Evolutionary conservation across 2,329 filamentous ascomycete species (phyloP).

Genomic region (Penicillium sp.): DNA sequence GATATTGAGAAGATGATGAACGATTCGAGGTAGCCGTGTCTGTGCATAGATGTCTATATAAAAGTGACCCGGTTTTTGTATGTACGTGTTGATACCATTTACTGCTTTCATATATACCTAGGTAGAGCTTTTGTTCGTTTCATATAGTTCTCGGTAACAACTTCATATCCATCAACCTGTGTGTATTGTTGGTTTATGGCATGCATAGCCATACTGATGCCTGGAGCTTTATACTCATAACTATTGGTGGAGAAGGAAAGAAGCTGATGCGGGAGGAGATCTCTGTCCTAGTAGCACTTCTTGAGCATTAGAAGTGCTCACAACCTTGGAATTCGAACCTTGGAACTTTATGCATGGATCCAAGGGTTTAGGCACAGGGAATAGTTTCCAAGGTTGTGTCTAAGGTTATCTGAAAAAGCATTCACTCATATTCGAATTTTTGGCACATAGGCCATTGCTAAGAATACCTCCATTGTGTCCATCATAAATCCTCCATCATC

Average conservation of each 20-base stretch:
- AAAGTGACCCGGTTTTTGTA: background rate
- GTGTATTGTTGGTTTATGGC: background rate
- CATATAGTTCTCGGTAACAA: background rate
- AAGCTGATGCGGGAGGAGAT: too few relatives aligned
- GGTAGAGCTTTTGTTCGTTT: background rate
- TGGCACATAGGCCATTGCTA: background rate
- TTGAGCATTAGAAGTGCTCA: too few relatives aligned
- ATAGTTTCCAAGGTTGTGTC: too few relatives aligned
- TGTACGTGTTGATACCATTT: background rate
- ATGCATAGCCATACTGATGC: too few relatives aligned
- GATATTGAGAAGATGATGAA: constrained; percentile 62
- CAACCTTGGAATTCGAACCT: too few relatives aligned
- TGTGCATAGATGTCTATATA: constrained; percentile 13
- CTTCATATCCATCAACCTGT: background rate
- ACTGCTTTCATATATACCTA: background rate
- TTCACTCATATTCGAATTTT: background rate
- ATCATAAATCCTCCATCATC: background rate
- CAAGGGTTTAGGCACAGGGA: too few relatives aligned
- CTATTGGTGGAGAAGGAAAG: too few relatives aligned
- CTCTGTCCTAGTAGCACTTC: too few relatives aligned
- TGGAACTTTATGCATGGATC: too few relatives aligned
- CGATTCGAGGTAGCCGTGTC: constrained; percentile 25
- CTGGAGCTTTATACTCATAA: too few relatives aligned
- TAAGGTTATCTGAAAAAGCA: too few relatives aligned
- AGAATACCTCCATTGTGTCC: background rate